These are phyloP conservation scores for Fonsecaea multimorphosa DNA, from an alignment of 2,329 filamentous ascomycete species.

Conservation along the genomic window DNA sequence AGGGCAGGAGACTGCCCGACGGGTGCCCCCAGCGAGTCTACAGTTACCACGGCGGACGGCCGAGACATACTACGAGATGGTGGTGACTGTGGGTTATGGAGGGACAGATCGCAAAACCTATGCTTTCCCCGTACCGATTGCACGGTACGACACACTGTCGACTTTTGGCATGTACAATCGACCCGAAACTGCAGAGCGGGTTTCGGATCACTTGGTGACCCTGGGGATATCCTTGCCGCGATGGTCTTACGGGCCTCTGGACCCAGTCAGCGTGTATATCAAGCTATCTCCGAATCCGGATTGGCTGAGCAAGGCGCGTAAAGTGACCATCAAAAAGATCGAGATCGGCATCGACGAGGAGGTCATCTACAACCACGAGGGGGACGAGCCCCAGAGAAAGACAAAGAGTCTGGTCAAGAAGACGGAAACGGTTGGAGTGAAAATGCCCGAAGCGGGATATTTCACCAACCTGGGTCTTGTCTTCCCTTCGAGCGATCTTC, in stretches of 20 bases:
- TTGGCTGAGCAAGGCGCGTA: conserved; percentile 87
- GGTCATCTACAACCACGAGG: conserved; percentile 98
- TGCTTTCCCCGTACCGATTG: conserved; percentile 85
- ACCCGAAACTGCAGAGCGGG: conserved; percentile 83
- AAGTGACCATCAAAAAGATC: conserved; percentile 92
- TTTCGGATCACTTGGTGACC: conserved; percentile 88
- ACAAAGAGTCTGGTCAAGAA: conserved; percentile 85
- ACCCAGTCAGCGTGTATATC: conserved; percentile 95
- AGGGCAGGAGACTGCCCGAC: conserved; percentile 84
- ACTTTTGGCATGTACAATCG: conserved; percentile 99
- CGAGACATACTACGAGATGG: conserved; percentile 95
- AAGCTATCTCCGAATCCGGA: conserved; percentile 91
- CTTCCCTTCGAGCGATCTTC: conserved; percentile 86
- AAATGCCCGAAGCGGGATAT: conserved; percentile 88
- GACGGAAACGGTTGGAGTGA: conserved; percentile 78
- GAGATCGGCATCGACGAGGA: conserved; percentile 95
- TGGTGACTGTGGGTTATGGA: conserved; percentile 93
- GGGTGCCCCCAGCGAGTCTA: conserved; percentile 89
- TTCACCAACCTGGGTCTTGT: conserved; percentile 90
- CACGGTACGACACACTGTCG: conserved; percentile 93
- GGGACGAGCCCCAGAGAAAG: conserved; percentile 91
- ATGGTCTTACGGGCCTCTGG: conserved; percentile 95
- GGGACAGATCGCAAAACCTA: conserved; percentile 87
- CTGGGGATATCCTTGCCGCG: conserved; percentile 89
- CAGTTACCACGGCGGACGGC: conserved; percentile 91